Evolutionary conservation across 169 alveolate species (phyloP).

Genomic region (Eimeria praecox): DNA sequence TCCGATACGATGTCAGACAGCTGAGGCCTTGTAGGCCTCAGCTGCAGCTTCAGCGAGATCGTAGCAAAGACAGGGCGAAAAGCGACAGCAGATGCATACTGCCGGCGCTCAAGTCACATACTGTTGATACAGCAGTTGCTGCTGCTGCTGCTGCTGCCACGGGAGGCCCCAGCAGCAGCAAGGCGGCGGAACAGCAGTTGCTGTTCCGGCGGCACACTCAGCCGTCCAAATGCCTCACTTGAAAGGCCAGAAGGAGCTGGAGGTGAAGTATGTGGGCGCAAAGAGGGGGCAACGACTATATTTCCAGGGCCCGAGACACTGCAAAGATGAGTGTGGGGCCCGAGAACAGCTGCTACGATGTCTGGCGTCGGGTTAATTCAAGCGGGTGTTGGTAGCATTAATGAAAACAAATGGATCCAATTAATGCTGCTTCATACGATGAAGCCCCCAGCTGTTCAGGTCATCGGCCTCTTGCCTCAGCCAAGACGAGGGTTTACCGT

Average conservation of each 20-base stretch:
- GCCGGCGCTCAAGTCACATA: neutral
- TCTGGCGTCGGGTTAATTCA: neutral
- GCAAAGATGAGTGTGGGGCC: neutral
- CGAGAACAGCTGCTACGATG: neutral
- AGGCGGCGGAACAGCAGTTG: neutral
- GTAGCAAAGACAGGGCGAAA: neutral
- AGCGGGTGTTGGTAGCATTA: neutral
- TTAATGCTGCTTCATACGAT: neutral
- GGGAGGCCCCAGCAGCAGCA: neutral
- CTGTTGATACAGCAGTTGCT: neutral
- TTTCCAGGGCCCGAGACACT: too few relatives aligned
- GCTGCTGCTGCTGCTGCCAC: neutral
- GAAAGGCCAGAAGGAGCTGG: neutral
- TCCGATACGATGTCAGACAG: neutral
- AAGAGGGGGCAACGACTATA: too few relatives aligned
- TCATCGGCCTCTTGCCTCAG: neutral
- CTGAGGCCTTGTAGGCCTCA: slow-evolving; percentile 14
- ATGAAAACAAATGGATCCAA: neutral
- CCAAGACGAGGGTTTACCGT: neutral
- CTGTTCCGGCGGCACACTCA: neutral
- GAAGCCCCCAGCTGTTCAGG: neutral
- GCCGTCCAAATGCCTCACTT: neutral
- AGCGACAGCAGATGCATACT: neutral
- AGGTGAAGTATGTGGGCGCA: neutral
- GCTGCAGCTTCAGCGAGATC: neutral